phyloP scores from a whole-genome alignment of 805 yeast genomes.

The Pichia ethanolica region DNA sequence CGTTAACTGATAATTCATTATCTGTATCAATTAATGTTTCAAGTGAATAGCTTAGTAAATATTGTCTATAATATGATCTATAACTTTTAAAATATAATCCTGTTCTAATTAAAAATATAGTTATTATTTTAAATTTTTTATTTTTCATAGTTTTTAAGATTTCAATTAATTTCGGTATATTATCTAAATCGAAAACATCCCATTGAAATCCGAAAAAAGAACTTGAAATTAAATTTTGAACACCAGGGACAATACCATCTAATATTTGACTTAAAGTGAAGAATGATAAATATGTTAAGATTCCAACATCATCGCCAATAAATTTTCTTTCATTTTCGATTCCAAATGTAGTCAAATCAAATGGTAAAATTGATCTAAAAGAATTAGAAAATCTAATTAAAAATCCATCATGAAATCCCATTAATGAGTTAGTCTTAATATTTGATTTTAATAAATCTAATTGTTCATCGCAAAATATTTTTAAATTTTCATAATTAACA shows the following conservation, averaged over 20 bases:
- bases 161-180: too few species aligned
- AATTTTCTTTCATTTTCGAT: too few species aligned
- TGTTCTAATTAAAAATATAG: slow-evolving; percentile 5
- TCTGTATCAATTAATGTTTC: slow-evolving; percentile 1
- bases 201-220: too few species aligned
- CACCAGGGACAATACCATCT: too few species aligned
- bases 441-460: not conserved
- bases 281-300: too few species aligned
- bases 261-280: too few species aligned
- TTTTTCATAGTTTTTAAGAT: too few species aligned
- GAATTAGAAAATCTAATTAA: slow-evolving; percentile 8
- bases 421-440: not conserved
- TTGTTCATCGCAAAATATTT: slow-evolving; percentile 4
- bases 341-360: too few species aligned
- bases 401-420: slow-evolving; percentile 8
- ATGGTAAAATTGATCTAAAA: slow-evolving; percentile 4
- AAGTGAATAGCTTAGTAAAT: not conserved
- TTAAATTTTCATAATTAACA: slow-evolving; percentile 9
- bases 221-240: too few species aligned
- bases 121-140: too few species aligned
- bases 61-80: not conserved
- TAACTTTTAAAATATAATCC: slow-evolving; percentile 3
- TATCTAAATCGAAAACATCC: too few species aligned
- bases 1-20: not conserved
- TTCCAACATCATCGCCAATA: too few species aligned